Evolutionary conservation across 164 flowering plant species (phyloP).

Genomic region (Cinnamomum chago): DNA sequence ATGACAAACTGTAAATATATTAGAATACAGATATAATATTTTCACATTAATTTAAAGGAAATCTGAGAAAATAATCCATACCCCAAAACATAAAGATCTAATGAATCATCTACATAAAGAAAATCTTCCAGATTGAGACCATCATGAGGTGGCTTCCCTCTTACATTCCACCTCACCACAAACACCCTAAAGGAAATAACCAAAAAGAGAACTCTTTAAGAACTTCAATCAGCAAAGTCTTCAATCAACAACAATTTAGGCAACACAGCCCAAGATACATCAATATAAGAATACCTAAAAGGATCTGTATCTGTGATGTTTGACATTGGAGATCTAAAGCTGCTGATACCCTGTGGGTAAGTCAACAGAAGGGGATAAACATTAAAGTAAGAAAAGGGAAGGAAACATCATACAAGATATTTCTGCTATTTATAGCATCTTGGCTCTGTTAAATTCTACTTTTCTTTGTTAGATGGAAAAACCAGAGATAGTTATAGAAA

Average conservation of each 20-base stretch:
- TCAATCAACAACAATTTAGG: background rate
- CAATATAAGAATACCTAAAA: constrained; percentile 26
- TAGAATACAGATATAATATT: background rate
- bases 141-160: constrained; percentile 60
- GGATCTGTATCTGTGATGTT: constrained; percentile 18
- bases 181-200: constrained; percentile 38
- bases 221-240: background rate
- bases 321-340: constrained; percentile 23
- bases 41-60: background rate
- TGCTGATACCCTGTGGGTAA: constrained; percentile 3
- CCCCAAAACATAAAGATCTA: constrained; percentile 78
- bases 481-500: background rate
- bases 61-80: constrained; percentile 18
- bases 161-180: constrained; percentile 85
- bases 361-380: background rate
- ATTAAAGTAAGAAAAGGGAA: background rate
- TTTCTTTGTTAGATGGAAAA: background rate
- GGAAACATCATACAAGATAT: background rate
- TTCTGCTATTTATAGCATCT: background rate
- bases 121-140: constrained; percentile 52
- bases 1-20: background rate
- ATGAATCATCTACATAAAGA: constrained; percentile 38
- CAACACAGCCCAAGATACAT: background rate
- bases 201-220: background rate
- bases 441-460: background rate